Conservation (phyloP, 345 rosid genomes). For the Kernera saxatilis region DNA sequence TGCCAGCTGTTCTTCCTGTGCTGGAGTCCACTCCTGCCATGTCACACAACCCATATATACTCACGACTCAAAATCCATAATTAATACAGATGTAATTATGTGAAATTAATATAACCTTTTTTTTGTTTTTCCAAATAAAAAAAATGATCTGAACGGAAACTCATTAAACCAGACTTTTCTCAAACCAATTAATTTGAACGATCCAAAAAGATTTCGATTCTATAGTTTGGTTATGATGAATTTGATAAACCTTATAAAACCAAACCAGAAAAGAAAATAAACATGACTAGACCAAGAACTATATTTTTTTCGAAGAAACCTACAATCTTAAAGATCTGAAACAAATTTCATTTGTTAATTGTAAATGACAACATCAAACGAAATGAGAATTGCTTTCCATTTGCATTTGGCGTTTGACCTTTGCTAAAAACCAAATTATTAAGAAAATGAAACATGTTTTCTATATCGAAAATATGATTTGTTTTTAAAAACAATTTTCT, state of each 20-base stretch:
- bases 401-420: not conserved
- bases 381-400: not conserved
- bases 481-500: not conserved
- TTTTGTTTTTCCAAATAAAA: not conserved
- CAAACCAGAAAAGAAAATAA: too few species aligned
- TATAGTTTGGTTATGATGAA: too few species aligned
- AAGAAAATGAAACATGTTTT: not conserved
- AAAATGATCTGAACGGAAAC: not conserved
- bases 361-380: not conserved
- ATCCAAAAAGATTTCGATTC: not conserved
- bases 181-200: not conserved
- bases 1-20: conserved; percentile 87
- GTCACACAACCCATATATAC: not conserved
- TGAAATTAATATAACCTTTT: not conserved
- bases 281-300: too few species aligned
- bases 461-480: not conserved
- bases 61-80: not conserved
- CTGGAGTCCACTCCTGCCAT: conserved; percentile 69
- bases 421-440: not conserved
- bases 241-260: too few species aligned
- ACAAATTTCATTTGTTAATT: not conserved
- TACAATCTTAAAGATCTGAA: not conserved
- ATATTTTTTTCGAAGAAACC: not conserved
- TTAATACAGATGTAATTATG: not conserved
- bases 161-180: not conserved